A percentile compares a stretch with the other conserved stretches of the same genome.
phyloP scores from a whole-genome alignment of 108 stramenopile species.

The Craspedostauros australis region DNA sequence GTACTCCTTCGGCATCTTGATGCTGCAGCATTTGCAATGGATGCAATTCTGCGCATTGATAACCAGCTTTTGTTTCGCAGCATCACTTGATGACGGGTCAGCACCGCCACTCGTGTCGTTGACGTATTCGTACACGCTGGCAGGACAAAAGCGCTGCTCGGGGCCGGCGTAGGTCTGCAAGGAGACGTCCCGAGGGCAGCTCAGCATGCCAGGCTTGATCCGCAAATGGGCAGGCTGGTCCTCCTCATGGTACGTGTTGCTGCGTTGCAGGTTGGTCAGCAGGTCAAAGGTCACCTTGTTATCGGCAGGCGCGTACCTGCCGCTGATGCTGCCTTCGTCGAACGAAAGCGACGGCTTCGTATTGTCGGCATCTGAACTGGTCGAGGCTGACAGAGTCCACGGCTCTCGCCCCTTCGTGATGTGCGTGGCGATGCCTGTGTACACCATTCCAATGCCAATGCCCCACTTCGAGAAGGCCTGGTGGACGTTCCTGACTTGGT shows the following conservation, averaged over 20 bases:
- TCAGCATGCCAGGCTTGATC: slow-evolving; percentile 69
- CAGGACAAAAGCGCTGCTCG: slow-evolving; percentile 97
- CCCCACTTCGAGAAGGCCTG: slow-evolving; percentile 93
- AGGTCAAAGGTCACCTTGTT: slow-evolving; percentile 94
- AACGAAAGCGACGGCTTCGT: slow-evolving; percentile 76
- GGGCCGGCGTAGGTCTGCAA: slow-evolving; percentile 89
- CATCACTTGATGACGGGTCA: too few species aligned
- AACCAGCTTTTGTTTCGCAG: slow-evolving; percentile 76
- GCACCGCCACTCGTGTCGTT: too few species aligned
- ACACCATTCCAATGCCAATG: slow-evolving; percentile 81
- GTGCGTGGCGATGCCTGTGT: slow-evolving; percentile 89
- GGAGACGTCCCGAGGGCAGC: slow-evolving; percentile 66
- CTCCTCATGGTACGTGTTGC: slow-evolving; percentile 95
- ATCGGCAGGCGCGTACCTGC: slow-evolving; percentile 95
- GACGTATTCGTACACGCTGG: slow-evolving; percentile 90
- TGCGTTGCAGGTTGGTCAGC: slow-evolving; percentile 90
- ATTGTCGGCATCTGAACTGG: slow-evolving; percentile 49
- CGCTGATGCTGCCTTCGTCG: slow-evolving; percentile 51
- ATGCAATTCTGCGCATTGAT: slow-evolving; percentile 99
- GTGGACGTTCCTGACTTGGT: slow-evolving; percentile 94
- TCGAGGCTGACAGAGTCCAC: slow-evolving; percentile 78
- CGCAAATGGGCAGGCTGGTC: slow-evolving; percentile 97
- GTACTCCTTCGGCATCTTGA: slow-evolving; percentile 98
- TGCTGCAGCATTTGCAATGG: slow-evolving; percentile 99
- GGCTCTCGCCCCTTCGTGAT: slow-evolving; percentile 91